Conservation (phyloP, 2,329 filamentous ascomycete species). For the Paecilomyces niveus region DNA sequence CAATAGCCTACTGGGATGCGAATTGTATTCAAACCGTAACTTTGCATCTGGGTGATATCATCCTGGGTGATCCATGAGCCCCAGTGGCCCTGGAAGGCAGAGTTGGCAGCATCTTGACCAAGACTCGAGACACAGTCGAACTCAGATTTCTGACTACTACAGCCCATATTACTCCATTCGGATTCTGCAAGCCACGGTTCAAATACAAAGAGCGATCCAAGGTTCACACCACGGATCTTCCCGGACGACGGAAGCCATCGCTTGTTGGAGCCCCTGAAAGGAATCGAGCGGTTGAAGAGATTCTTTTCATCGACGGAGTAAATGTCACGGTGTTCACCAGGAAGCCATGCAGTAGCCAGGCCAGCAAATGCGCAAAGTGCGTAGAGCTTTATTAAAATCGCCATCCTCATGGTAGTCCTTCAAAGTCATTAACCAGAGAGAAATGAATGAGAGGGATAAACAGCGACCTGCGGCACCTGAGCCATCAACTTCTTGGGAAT, state of each 20-base stretch:
- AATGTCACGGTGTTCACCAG: constrained; percentile 6
- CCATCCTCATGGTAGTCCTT: neutral
- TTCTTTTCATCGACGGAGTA: constrained; percentile 4
- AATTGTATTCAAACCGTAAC: constrained; percentile 47
- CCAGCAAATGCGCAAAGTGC: constrained; percentile 1
- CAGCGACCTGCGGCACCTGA: neutral
- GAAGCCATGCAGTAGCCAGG: constrained; percentile 5
- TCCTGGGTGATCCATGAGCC: constrained; percentile 42
- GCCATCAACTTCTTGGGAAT: neutral
- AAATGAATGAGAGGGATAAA: neutral
- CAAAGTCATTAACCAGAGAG: too few relatives aligned
- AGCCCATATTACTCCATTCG: constrained; percentile 45
- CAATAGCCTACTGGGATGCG: constrained; percentile 52
- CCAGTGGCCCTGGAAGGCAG: constrained; percentile 47
- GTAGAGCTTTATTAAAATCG: neutral
- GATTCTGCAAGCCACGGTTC: constrained; percentile 48
- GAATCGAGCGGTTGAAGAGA: constrained; percentile 3
- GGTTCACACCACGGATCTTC: constrained; percentile 51
- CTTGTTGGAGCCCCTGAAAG: constrained; percentile 1
- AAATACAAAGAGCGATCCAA: constrained; percentile 46
- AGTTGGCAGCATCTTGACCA: constrained; percentile 42
- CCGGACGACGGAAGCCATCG: constrained; percentile 6
- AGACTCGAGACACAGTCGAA: constrained; percentile 48
- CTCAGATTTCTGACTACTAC: constrained; percentile 40
- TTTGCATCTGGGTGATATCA: constrained; percentile 45